Percentiles rank a stretch among this genome's conserved stretches.
These are phyloP conservation scores for Hypoxylon sp. DNA, from an alignment of 2,329 filamentous ascomycete genomes.

Conservation along the genomic window DNA sequence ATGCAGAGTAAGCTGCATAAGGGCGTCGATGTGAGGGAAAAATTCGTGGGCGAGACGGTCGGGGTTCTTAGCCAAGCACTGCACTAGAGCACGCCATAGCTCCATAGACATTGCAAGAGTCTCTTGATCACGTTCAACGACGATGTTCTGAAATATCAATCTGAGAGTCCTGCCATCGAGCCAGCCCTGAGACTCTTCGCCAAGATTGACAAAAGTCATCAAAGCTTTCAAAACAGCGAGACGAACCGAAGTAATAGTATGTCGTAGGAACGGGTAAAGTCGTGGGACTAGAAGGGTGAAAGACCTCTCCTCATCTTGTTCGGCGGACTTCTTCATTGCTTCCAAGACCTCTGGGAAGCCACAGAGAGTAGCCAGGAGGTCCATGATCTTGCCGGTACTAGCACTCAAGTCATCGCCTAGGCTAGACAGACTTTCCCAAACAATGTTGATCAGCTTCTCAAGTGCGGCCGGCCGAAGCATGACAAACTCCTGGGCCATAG, in stretches of 20 bases:
- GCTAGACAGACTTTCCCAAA: constrained; percentile 97
- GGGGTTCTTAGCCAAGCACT: constrained; percentile 73
- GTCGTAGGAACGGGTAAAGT: constrained; percentile 93
- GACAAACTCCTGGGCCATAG: constrained; percentile 95
- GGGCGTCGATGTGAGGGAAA: constrained; percentile 78
- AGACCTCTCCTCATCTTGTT: constrained; percentile 84
- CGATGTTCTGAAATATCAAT: constrained; percentile 92
- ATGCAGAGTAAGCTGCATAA: constrained; percentile 87
- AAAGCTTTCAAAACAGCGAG: constrained; percentile 93
- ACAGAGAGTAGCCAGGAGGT: constrained; percentile 93
- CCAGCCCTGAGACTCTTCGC: constrained; percentile 88
- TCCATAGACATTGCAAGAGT: constrained; percentile 87
- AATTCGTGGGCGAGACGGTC: constrained; percentile 79
- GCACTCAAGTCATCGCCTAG: constrained; percentile 97
- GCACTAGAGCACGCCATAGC: constrained; percentile 85
- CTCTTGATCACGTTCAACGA: constrained; percentile 89
- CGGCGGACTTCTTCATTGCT: constrained; percentile 92
- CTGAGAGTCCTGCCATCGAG: constrained; percentile 89
- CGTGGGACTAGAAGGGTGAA: constrained; percentile 93
- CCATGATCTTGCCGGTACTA: constrained; percentile 98
- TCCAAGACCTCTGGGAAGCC: constrained; percentile 92
- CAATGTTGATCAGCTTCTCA: constrained; percentile 87
- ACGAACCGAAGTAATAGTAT: constrained; percentile 96
- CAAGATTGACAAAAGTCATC: constrained; percentile 90
- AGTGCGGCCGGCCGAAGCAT: constrained; percentile 82